A percentile compares a stretch with the other conserved stretches of the same genome.
phyloP scores from a whole-genome alignment of 2,329 filamentous ascomycete species.

The Fusarium denticulatum region DNA sequence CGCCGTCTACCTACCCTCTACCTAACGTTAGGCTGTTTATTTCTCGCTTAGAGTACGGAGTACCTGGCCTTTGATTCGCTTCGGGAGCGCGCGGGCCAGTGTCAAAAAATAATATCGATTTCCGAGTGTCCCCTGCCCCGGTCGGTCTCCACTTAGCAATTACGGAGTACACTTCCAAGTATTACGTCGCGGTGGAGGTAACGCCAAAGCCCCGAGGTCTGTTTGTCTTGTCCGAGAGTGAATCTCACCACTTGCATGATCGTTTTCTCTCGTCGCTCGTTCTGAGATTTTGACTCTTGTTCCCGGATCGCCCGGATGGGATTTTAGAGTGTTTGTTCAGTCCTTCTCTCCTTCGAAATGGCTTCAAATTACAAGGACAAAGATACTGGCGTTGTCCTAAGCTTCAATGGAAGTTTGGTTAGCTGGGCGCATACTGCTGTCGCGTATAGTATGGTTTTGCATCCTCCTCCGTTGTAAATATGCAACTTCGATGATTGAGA shows the following conservation, averaged over 20 bases:
- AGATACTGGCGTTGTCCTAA: constrained; percentile 66
- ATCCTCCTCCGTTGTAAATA: neutral
- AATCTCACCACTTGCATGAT: constrained; percentile 42
- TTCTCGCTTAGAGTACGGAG: neutral
- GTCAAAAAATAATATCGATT: constrained; percentile 31
- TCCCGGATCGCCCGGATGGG: constrained; percentile 49
- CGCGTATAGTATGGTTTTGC: constrained; percentile 74
- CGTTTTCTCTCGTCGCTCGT: constrained; percentile 27
- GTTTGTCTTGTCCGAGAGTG: constrained; percentile 30
- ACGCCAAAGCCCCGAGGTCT: constrained; percentile 43
- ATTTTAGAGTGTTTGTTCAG: constrained; percentile 35
- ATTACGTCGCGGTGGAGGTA: constrained; percentile 42
- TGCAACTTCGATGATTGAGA: constrained; percentile 2
- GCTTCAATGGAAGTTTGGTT: constrained; percentile 88
- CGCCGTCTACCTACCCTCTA: neutral
- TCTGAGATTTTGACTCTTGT: constrained; percentile 23
- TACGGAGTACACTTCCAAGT: constrained; percentile 1
- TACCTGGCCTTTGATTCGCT: constrained; percentile 12
- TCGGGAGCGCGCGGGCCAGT: constrained; percentile 35
- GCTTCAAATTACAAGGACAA: constrained; percentile 70
- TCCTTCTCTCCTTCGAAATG: constrained; percentile 45
- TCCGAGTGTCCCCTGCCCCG: constrained; percentile 19
- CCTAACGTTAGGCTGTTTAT: neutral
- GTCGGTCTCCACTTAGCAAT: constrained; percentile 35
- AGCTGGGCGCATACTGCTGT: constrained; percentile 86